Conservation (phyloP, 768 basidiomycete genomes). For the Rhizopogon roseolus region DNA sequence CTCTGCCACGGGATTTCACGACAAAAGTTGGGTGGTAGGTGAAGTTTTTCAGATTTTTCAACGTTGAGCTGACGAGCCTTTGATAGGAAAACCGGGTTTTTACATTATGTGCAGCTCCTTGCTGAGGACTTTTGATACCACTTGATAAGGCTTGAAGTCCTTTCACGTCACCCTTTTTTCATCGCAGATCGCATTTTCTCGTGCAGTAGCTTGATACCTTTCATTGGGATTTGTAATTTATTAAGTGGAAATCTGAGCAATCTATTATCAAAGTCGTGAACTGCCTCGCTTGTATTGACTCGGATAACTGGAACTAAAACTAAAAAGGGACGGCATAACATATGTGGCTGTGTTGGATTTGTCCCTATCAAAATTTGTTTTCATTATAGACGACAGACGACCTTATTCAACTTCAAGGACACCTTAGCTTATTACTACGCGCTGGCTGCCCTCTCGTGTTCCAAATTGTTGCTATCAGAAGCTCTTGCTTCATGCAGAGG, state of each 20-base stretch:
- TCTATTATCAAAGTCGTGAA: too few relatives aligned
- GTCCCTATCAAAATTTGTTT: neutral
- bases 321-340: too few relatives aligned
- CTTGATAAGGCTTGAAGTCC: neutral
- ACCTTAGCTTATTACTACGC: neutral
- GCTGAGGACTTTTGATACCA: constrained; percentile 26
- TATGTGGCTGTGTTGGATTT: neutral
- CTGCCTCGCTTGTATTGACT: too few relatives aligned
- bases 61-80: neutral
- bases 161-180: neutral
- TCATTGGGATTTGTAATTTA: too few relatives aligned
- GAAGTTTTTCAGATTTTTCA: neutral
- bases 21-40: constrained; percentile 27
- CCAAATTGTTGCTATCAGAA: neutral
- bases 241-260: too few relatives aligned
- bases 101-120: constrained; percentile 34
- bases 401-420: neutral
- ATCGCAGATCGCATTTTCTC: too few relatives aligned
- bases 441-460: neutral
- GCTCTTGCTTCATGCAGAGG: neutral
- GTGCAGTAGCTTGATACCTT: too few relatives aligned
- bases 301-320: too few relatives aligned
- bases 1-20: constrained; percentile 23
- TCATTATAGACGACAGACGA: neutral
- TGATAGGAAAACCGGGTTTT: constrained; percentile 29